Conservation (phyloP, 2,329 filamentous ascomycete species). For the Neonectria punicea region DNA sequence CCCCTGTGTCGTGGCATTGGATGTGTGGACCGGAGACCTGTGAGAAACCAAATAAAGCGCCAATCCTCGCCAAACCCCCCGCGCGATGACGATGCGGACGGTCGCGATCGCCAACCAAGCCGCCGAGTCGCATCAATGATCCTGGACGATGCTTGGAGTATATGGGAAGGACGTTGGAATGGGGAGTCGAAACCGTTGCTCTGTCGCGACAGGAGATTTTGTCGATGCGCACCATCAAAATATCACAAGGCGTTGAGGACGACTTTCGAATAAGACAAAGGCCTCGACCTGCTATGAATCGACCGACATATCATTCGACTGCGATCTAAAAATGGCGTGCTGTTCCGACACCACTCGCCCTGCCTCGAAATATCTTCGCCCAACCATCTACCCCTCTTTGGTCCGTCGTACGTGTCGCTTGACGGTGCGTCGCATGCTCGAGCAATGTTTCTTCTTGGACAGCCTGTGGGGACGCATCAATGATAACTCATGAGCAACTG, state of each 20-base stretch:
- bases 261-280: neutral
- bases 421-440: neutral
- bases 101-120: constrained; percentile 8
- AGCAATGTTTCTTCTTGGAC: neutral
- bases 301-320: neutral
- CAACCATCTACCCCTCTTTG: neutral
- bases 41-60: constrained; percentile 16
- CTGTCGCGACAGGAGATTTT: constrained; percentile 12
- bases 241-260: neutral
- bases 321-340: neutral
- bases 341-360: neutral
- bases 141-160: neutral
- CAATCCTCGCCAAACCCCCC: constrained; percentile 15
- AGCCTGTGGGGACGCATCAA: neutral
- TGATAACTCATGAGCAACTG: neutral
- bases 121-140: neutral
- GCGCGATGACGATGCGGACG: constrained; percentile 14
- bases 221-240: constrained; percentile 8
- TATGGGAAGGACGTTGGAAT: neutral
- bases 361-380: neutral
- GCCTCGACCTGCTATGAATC: neutral
- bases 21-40: constrained; percentile 22
- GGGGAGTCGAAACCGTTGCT: neutral
- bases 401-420: neutral
- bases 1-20: constrained; percentile 35